Conservation (phyloP, 2,329 filamentous ascomycete genomes). For the Fusarium dlaminii region DNA sequence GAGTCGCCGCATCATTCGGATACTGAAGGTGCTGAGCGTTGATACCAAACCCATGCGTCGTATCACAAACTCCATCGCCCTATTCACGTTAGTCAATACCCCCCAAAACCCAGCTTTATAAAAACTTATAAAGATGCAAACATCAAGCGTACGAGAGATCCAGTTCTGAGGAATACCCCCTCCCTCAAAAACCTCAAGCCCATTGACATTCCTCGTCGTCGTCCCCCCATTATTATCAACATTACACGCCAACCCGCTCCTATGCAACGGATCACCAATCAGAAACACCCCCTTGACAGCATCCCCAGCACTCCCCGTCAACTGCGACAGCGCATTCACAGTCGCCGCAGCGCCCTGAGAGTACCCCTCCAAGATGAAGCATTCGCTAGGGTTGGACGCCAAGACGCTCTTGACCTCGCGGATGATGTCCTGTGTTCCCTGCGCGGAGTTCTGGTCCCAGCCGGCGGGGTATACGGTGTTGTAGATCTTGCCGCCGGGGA, state of each 20-base stretch:
- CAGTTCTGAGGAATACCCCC: conserved; percentile 1
- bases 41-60: conserved; percentile 1
- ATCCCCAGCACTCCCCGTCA: conserved; percentile 1
- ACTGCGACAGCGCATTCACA: conserved; percentile 2
- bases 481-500: conserved; percentile 9
- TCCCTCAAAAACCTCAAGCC: neutral
- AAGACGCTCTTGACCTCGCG: conserved; percentile 1
- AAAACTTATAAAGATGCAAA: conserved; percentile 9
- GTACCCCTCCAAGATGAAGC: conserved; percentile 12
- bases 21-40: conserved; percentile 10
- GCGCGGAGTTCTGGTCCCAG: neutral
- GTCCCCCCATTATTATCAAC: conserved; percentile 6
- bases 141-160: conserved; percentile 5
- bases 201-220: conserved; percentile 11
- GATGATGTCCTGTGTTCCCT: conserved; percentile 1
- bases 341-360: conserved; percentile 18
- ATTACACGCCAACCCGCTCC: conserved; percentile 2
- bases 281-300: conserved; percentile 10
- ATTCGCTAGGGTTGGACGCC: neutral
- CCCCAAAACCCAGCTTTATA: neutral
- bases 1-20: neutral
- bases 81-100: neutral
- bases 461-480: conserved; percentile 15
- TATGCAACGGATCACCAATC: conserved; percentile 7
- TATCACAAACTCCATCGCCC: conserved; percentile 18